Evolutionary conservation across 176 grass and related monocot species (phyloP), one percentile per base, ranked within the genome.

Genomic region (Raddia guianensis): DNA sequence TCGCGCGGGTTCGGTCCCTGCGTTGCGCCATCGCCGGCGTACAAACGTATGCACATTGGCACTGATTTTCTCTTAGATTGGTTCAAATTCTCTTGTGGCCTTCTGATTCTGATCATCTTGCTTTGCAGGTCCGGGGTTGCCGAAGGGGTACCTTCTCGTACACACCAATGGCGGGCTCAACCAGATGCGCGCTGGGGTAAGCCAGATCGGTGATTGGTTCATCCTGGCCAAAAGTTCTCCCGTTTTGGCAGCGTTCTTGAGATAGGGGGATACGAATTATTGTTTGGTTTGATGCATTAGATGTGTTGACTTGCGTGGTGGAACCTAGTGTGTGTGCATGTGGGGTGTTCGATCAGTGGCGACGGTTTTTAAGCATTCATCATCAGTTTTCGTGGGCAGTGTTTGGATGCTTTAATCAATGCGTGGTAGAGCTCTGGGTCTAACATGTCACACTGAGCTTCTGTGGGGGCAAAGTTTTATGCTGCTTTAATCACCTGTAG

Each of bases 141-240:
- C 96, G 18, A 95, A 72, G 74, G 90, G 92, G 32, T 98, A 91
- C 61, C 71, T 98, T 71, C 81, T 98, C 13, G 92, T 98, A 13
- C 86, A 87, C 89, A 83, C 96, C 33, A 98, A 98, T 86, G 96
- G 96, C 16, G 96, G 96, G 0, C 90, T 98, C 71, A 98, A 98
- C 89, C 96, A 98, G 86, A 98, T 98, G 96, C 91, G 92, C 37
- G 88, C 92, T 49, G 96, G 96, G 88, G 96, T 98, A 89, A 91
- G 88, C 51, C 64, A 73, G 37, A 66, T 58, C 43, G 9, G 68
- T 20, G 54, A 63, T 77, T 53, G 44, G 7, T 45, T 15, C 9
- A 33, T 75, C 53, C 72, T 75, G 21, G 18, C 60, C 0, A 11
- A 79, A 66, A 75, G 34, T 64, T 76, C 15, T 51, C 68, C 53